These are phyloP conservation scores for Elsinoe arachidis DNA, from an alignment of 2,329 filamentous ascomycete species.

Conservation along the genomic window DNA sequence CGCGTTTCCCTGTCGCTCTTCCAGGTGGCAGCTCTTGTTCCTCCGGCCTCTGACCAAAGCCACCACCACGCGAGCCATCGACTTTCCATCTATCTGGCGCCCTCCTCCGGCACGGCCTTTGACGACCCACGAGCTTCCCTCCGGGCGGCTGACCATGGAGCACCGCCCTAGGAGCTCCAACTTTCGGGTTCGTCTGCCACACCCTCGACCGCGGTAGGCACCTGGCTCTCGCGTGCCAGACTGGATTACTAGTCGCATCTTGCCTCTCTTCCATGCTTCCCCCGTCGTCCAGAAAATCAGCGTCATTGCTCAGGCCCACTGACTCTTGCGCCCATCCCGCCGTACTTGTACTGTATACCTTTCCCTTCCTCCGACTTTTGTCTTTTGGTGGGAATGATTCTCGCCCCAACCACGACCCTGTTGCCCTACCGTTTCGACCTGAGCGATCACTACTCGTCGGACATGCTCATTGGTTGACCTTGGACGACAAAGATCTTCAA, in stretches of 20 bases:
- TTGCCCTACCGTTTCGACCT: not conserved
- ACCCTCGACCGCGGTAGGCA: not conserved
- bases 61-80: not conserved
- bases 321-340: not conserved
- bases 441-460: not conserved
- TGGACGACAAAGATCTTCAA: not conserved
- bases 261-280: slow-evolving; percentile 7
- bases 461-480: slow-evolving; percentile 1
- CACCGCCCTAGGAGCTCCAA: not conserved
- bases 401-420: slow-evolving; percentile 11
- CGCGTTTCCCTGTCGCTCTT: not conserved
- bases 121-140: not conserved
- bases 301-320: not conserved
- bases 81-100: not conserved
- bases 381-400: slow-evolving; percentile 11
- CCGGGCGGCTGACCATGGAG: not conserved
- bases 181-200: not conserved
- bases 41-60: not conserved
- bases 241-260: slow-evolving; percentile 1
- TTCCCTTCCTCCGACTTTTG: slow-evolving; percentile 6
- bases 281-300: not conserved
- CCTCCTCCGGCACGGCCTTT: not conserved
- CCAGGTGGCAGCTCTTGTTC: not conserved
- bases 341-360: slow-evolving; percentile 10
- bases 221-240: slow-evolving; percentile 7